Evolutionary conservation across 108 stramenopile species (phyloP), one percentile per base, ranked within the genome.

Genomic region (Conticribra weissflogii): DNA sequence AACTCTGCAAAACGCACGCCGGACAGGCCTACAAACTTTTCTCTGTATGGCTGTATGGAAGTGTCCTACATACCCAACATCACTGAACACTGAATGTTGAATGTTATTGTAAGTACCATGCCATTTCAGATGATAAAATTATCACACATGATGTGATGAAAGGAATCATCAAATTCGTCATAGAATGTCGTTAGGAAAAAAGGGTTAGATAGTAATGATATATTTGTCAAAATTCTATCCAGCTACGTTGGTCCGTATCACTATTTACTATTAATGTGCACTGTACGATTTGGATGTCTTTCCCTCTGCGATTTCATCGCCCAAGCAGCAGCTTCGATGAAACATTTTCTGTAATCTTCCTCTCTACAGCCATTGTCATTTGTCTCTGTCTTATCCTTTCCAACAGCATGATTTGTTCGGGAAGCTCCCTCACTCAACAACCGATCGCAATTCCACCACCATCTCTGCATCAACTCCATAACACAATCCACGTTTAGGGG

Each of bases 401-500:
- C 32, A 19, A 19, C 46, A 19, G 9, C 19, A 3, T 22, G 33
- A n/a, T 31, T 29, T 19, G 41, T 49, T 33, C n/a, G n/a, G n/a
- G n/a, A n/a, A n/a, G n/a, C n/a, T n/a, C n/a, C n/a, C n/a, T 33
- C 24, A n/a, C 69, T 18, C 18, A 65, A 49, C 62, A 72, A 1
- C 52, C 50, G 31, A 12, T 82, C 79, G 54, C 63, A 69, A 50
- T 92, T 89, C 71, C 79, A 81, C 75, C 75, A 82, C 87, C 88
- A 93, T 68, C 83, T 75, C 55, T 90, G 87, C 81, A 88, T 86
- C 56, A 85, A 65, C 54, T 91, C 90, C 82, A 94, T 57, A 2
- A 90, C 76, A 29, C 81, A 81, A 62, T 94, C 93, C 9, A 91
- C 86, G 83, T 94, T 94, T 29, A 94, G 63, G 2, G 93, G 89